Percentiles rank a stretch among this genome's conserved stretches.
These are phyloP conservation scores for Exophiala aquamarina DNA, from an alignment of 2,329 filamentous ascomycete species.

Conservation along the genomic window DNA sequence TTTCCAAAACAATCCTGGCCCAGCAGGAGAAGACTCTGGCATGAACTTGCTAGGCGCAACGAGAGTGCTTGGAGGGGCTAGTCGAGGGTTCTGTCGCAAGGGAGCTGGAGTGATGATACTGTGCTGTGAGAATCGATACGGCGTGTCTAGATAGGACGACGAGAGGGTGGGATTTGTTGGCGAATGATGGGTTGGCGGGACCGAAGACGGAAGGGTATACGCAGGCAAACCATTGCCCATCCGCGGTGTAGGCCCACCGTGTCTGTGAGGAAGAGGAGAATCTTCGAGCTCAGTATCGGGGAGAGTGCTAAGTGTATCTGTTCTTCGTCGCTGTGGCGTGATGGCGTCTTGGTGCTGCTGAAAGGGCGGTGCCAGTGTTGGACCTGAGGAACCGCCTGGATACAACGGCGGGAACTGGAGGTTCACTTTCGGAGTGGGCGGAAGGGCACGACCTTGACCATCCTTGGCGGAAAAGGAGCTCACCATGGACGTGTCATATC, in stretches of 20 bases:
- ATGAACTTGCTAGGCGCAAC: conserved; percentile 53
- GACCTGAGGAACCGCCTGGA: conserved; percentile 17
- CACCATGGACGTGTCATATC: conserved; percentile 35
- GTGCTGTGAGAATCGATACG: conserved; percentile 34
- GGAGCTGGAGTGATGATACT: conserved; percentile 51
- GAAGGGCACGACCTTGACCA: conserved; percentile 7
- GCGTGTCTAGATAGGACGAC: conserved; percentile 50
- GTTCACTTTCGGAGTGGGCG: conserved; percentile 16
- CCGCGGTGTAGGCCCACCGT: conserved; percentile 29
- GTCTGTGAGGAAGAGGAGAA: conserved; percentile 41
- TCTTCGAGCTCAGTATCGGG: conserved; percentile 41
- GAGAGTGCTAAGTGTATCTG: conserved; percentile 30
- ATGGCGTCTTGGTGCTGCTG: conserved; percentile 45
- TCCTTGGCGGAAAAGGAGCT: conserved; percentile 38
- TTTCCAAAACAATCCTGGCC: conserved; percentile 47
- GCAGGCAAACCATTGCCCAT: conserved; percentile 21
- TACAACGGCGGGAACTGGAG: conserved; percentile 23
- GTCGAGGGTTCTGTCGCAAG: conserved; percentile 47
- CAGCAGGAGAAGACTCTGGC: conserved; percentile 50
- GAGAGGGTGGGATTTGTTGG: conserved; percentile 45
- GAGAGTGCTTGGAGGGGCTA: conserved; percentile 50
- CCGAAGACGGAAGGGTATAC: conserved; percentile 24
- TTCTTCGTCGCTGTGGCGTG: conserved; percentile 47
- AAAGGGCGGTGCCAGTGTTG: conserved; percentile 36
- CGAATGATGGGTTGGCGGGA: conserved; percentile 30